Conservation (phyloP, 2,329 filamentous ascomycete genomes). For the Phoma sp. region DNA sequence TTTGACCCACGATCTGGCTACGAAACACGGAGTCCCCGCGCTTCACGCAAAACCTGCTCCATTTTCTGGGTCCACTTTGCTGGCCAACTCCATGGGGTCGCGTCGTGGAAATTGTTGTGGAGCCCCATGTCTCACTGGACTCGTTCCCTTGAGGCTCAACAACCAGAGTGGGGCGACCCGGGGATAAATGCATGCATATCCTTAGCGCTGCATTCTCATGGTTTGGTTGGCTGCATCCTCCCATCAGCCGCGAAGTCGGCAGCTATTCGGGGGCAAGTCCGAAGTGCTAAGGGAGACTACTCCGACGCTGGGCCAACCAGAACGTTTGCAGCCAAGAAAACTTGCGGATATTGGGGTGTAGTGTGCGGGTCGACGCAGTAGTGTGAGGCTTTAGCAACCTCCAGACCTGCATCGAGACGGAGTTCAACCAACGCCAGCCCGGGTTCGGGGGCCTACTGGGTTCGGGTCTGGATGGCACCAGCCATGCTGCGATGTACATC, state of each 20-base stretch:
- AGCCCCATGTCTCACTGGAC: slow-evolving; percentile 20
- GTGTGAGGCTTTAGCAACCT: slow-evolving; percentile 17
- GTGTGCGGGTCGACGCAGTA: slow-evolving; percentile 27
- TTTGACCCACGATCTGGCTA: neutral
- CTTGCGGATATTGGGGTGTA: slow-evolving; percentile 26
- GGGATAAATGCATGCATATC: slow-evolving; percentile 11
- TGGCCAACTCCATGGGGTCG: slow-evolving; percentile 35
- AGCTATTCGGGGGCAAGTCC: slow-evolving; percentile 26
- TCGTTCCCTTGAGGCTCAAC: slow-evolving; percentile 39
- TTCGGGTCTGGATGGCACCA: slow-evolving; percentile 34
- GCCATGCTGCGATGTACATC: slow-evolving; percentile 24
- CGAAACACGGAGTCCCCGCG: slow-evolving; percentile 17
- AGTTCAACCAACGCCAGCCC: slow-evolving; percentile 26
- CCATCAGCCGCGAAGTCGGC: slow-evolving; percentile 19
- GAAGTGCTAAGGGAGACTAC: slow-evolving; percentile 9
- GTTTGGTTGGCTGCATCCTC: slow-evolving; percentile 23
- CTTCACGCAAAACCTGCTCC: slow-evolving; percentile 12
- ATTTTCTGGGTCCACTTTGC: slow-evolving; percentile 11
- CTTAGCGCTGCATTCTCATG: neutral
- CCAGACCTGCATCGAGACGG: slow-evolving; percentile 18
- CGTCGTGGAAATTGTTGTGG: slow-evolving; percentile 32
- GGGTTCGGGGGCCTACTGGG: slow-evolving; percentile 22
- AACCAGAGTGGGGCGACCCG: slow-evolving; percentile 26
- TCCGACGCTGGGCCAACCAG: slow-evolving; percentile 23
- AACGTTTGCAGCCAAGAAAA: slow-evolving; percentile 8